Percentiles rank a stretch among this genome's conserved stretches.
These are phyloP conservation scores for Albugo laibachii DNA, from an alignment of 352 stramenopile genomes.

Conservation along the genomic window DNA sequence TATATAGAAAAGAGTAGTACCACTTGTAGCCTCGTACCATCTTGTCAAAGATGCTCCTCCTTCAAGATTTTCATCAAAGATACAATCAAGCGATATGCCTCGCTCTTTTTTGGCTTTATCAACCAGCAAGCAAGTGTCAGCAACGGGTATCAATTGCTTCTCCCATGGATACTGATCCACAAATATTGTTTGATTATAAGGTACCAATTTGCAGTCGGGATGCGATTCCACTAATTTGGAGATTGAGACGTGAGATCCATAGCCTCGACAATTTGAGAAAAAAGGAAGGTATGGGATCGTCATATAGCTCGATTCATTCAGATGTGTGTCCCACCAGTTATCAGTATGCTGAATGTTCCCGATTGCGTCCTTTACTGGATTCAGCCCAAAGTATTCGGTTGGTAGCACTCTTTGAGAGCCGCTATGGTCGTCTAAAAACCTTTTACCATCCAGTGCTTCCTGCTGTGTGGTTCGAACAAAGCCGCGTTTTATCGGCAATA, in stretches of 20 bases:
- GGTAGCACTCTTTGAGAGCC: constrained; percentile 13
- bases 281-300: constrained; percentile 89
- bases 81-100: constrained; percentile 78
- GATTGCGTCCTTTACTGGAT: constrained; percentile 21
- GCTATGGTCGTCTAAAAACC: not conserved
- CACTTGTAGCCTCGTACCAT: constrained; percentile 74
- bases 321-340: constrained; percentile 60
- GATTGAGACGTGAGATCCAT: constrained; percentile 86
- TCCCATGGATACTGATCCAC: constrained; percentile 85
- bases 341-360: constrained; percentile 20
- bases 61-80: constrained; percentile 77
- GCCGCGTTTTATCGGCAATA: constrained; percentile 20
- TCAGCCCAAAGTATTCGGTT: constrained; percentile 26
- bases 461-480: constrained; percentile 45
- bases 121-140: constrained; percentile 50
- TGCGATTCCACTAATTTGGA: constrained; percentile 89
- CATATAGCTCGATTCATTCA: constrained; percentile 43
- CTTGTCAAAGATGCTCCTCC: constrained; percentile 46
- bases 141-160: constrained; percentile 56
- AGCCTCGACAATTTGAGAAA: constrained; percentile 90
- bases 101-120: constrained; percentile 15
- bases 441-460: constrained; percentile 14
- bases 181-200: constrained; percentile 74
- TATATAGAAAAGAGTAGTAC: constrained; percentile 78
- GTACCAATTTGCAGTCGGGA: constrained; percentile 79